A percentile compares a stretch with the other conserved stretches of the same genome.
These are phyloP conservation scores for Aureobasidium leucospermi DNA, from an alignment of 2,329 filamentous ascomycete species.

Conservation along the genomic window DNA sequence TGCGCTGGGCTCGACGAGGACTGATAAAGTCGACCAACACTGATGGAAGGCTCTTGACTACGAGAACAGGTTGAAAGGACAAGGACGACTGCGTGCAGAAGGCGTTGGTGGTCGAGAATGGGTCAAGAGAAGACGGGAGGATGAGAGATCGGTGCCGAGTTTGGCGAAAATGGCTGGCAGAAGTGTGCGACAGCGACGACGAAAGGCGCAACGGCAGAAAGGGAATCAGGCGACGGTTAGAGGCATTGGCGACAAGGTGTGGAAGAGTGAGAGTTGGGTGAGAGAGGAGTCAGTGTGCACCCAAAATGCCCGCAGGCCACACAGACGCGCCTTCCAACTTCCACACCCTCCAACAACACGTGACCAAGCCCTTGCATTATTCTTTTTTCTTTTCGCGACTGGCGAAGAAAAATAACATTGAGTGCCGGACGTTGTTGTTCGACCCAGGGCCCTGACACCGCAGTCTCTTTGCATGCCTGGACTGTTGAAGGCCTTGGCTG, in stretches of 20 bases:
- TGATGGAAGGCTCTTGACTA: neutral
- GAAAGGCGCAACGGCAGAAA: neutral
- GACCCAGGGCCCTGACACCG: neutral
- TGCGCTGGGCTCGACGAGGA: neutral
- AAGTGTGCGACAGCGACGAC: constrained; percentile 1
- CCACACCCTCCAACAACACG: neutral
- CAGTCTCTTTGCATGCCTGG: neutral
- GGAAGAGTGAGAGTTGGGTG: constrained; percentile 1
- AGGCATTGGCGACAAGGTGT: constrained; percentile 5
- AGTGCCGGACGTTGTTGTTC: neutral
- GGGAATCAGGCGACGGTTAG: constrained; percentile 3
- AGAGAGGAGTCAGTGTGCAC: constrained; percentile 7
- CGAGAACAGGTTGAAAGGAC: neutral
- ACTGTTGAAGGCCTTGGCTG: constrained; percentile 7
- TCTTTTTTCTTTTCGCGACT: neutral
- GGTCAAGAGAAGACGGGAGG: constrained; percentile 5
- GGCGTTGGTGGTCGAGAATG: neutral
- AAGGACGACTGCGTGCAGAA: neutral
- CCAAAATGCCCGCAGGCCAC: constrained; percentile 3
- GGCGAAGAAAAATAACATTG: neutral
- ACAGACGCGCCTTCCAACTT: constrained; percentile 5
- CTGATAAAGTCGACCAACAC: neutral
- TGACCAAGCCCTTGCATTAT: constrained; percentile 8
- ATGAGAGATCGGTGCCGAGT: neutral
- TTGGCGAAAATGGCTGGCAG: neutral